Conservation (phyloP, 805 yeast species). For the Metschnikowia matae region DNA sequence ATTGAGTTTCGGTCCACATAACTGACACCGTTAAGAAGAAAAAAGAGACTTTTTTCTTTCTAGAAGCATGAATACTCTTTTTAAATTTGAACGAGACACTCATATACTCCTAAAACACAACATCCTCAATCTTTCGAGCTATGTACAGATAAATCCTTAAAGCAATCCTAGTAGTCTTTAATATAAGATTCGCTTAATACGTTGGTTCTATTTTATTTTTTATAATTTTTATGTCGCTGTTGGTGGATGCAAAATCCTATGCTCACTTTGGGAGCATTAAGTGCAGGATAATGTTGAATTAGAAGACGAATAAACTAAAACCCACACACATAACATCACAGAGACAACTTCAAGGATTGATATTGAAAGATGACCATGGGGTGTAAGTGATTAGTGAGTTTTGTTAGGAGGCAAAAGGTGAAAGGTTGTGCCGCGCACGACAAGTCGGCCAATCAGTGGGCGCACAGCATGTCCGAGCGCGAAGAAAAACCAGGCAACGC, state of each 20-base stretch:
- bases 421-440: conserved; percentile 8
- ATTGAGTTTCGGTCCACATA: no score
- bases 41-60: no score
- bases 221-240: not conserved
- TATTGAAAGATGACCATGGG: no score
- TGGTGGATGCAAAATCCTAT: not conserved
- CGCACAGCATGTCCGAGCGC: conserved; percentile 9
- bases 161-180: no score
- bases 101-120: no score
- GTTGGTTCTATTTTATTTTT: no score
- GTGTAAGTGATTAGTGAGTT: not conserved
- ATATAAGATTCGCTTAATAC: no score
- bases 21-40: no score
- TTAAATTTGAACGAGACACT: no score
- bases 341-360: not conserved
- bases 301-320: not conserved
- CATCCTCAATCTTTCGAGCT: no score
- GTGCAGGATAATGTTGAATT: not conserved
- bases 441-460: conserved; percentile 11
- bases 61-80: no score
- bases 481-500: conserved; percentile 8
- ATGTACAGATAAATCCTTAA: no score
- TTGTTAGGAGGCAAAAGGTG: not conserved
- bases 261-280: not conserved
- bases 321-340: not conserved